These are phyloP conservation scores for Mycena sanguinolenta DNA, from an alignment of 768 basidiomycete genomes.

Conservation along the genomic window DNA sequence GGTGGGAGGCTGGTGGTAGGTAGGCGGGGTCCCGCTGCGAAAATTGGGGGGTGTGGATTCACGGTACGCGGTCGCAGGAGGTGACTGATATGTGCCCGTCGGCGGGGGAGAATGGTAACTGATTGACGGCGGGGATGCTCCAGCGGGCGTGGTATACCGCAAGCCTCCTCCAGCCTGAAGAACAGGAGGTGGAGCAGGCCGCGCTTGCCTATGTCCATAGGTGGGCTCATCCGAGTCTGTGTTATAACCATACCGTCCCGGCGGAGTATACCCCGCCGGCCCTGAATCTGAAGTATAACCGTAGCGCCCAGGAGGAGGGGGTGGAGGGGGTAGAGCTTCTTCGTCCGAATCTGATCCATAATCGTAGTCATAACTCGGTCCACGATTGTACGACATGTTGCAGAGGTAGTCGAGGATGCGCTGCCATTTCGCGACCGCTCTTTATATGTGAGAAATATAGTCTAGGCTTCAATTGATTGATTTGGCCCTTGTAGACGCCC, in stretches of 20 bases:
- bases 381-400: constrained; percentile 6
- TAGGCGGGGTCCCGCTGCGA: neutral
- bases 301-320: neutral
- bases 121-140: constrained; percentile 8
- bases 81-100: constrained; percentile 6
- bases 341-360: constrained; percentile 10
- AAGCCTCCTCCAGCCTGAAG: constrained; percentile 4
- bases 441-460: neutral
- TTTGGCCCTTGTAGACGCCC: neutral
- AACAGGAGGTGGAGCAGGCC: constrained; percentile 8
- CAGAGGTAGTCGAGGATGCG: neutral
- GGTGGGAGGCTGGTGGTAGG: neutral
- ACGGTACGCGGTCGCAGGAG: constrained; percentile 1
- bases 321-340: constrained; percentile 3
- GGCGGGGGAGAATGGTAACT: constrained; percentile 8
- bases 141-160: neutral
- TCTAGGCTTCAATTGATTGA: constrained; percentile 9
- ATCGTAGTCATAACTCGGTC: neutral
- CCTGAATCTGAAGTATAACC: neutral
- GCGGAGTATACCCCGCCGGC: neutral
- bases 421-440: neutral
- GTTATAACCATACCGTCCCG: neutral
- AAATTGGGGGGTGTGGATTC: constrained; percentile 15
- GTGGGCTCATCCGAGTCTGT: neutral
- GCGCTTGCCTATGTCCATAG: neutral